These are phyloP conservation scores for Arxiozyma bovina DNA, from an alignment of 1,139 yeast genomes.

Conservation along the genomic window DNA sequence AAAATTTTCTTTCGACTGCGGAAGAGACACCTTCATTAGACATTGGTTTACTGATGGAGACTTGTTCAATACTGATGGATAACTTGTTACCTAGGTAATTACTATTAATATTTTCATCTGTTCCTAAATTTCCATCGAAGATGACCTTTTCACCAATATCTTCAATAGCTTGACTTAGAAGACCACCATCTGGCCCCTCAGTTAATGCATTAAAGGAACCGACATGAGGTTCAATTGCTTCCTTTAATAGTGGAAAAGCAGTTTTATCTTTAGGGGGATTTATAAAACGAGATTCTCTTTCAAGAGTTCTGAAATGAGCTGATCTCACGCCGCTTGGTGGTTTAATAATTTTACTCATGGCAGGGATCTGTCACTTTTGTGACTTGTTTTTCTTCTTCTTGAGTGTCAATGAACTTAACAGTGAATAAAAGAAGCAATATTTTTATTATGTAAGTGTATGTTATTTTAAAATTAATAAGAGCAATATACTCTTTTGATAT, in stretches of 20 bases:
- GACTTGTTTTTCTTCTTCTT: not conserved
- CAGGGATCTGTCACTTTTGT: not conserved
- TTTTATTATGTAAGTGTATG: too few relatives aligned
- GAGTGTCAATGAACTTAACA: too few relatives aligned
- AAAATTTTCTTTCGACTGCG: slow-evolving; percentile 62
- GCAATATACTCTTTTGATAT: slow-evolving; percentile 1
- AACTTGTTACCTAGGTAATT: slow-evolving; percentile 76
- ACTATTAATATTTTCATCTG: slow-evolving; percentile 21
- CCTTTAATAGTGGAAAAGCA: slow-evolving; percentile 71
- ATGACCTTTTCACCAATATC: slow-evolving; percentile 83
- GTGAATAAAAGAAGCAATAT: not conserved
- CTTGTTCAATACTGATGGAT: slow-evolving; percentile 70
- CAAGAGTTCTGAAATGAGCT: slow-evolving; percentile 69
- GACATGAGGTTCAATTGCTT: slow-evolving; percentile 89
- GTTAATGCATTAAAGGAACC: slow-evolving; percentile 94
- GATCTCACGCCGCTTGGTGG: slow-evolving; percentile 30
- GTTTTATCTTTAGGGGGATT: slow-evolving; percentile 84
- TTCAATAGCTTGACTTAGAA: slow-evolving; percentile 73
- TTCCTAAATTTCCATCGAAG: slow-evolving; percentile 49
- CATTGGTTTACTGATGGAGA: slow-evolving; percentile 78
- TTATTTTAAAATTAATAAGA: not conserved
- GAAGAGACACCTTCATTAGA: slow-evolving; percentile 64
- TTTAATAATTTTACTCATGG: slow-evolving; percentile 27
- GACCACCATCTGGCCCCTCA: slow-evolving; percentile 77
- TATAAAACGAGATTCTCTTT: slow-evolving; percentile 74